Percentiles rank a stretch among this genome's conserved stretches.
These are phyloP conservation scores for Cryptosporidium viatorum DNA, from an alignment of 169 alveolate species.

Conservation along the genomic window DNA sequence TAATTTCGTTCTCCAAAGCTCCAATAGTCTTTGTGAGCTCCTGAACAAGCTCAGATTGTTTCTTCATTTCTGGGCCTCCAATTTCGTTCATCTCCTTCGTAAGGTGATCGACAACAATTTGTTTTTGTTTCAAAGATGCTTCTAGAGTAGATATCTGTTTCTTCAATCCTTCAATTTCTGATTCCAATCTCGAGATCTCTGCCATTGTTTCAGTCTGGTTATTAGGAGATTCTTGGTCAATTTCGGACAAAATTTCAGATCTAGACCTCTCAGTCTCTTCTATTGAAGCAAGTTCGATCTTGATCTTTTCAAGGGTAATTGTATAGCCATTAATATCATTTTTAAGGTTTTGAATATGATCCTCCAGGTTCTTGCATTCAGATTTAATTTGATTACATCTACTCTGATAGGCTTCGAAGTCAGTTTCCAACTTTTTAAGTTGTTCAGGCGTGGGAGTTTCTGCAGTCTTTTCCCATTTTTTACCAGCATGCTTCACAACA, in stretches of 20 bases:
- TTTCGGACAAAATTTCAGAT: neutral
- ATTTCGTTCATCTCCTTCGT: conserved; percentile 47
- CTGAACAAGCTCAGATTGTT: conserved; percentile 26
- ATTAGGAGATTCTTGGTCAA: neutral
- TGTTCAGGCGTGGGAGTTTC: conserved; percentile 30
- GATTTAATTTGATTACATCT: neutral
- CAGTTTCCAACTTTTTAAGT: conserved; percentile 21
- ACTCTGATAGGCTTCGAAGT: conserved; percentile 7
- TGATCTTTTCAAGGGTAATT: conserved; percentile 21
- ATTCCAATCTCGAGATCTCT: conserved; percentile 18
- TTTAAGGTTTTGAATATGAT: conserved; percentile 3
- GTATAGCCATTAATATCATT: conserved; percentile 20
- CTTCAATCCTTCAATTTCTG: conserved; percentile 8
- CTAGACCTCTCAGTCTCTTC: conserved; percentile 9
- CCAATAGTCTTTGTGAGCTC: conserved; percentile 14
- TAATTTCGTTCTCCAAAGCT: conserved; percentile 19
- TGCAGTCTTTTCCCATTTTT: conserved; percentile 41
- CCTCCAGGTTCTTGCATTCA: conserved; percentile 34
- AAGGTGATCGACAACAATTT: conserved; percentile 22
- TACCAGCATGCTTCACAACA: conserved; percentile 32
- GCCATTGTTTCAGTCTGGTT: neutral
- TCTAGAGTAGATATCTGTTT: conserved; percentile 1
- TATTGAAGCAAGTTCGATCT: conserved; percentile 28
- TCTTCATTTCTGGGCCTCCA: conserved; percentile 68
- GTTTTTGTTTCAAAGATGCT: conserved; percentile 12